phyloP scores from a whole-genome alignment of 2,329 filamentous ascomycete genomes.

The Colletotrichum sp. region DNA sequence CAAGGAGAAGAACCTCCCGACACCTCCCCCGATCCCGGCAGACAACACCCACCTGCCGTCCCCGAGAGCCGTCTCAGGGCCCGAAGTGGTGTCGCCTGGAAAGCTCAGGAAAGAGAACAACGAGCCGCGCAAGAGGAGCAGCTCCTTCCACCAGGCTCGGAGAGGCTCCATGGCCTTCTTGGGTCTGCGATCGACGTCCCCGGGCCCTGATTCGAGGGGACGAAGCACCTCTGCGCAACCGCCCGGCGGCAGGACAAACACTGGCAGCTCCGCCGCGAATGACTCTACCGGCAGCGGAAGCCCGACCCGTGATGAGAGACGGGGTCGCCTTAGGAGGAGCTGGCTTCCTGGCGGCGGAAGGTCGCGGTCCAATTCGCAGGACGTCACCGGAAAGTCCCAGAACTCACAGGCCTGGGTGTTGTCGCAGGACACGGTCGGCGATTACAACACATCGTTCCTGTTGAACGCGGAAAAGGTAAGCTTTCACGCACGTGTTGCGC shows the following conservation, averaged over 20 bases:
- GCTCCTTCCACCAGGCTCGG: slow-evolving; percentile 32
- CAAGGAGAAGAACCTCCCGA: slow-evolving; percentile 12
- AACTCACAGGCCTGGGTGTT: slow-evolving; percentile 58
- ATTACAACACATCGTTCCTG: slow-evolving; percentile 61
- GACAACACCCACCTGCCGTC: neutral
- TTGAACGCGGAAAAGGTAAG: slow-evolving; percentile 60
- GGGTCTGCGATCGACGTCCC: slow-evolving; percentile 32
- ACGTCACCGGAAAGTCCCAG: slow-evolving; percentile 26
- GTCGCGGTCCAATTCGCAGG: slow-evolving; percentile 56
- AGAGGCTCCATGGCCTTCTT: slow-evolving; percentile 24
- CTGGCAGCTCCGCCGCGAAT: slow-evolving; percentile 28
- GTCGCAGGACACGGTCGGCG: slow-evolving; percentile 52
- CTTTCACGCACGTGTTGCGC: slow-evolving; percentile 7
- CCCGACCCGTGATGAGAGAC: slow-evolving; percentile 39
- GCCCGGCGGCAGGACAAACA: slow-evolving; percentile 25
- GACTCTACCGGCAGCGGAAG: slow-evolving; percentile 46
- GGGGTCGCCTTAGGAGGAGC: slow-evolving; percentile 54
- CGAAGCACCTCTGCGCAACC: slow-evolving; percentile 56
- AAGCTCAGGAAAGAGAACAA: slow-evolving; percentile 37
- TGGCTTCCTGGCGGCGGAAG: slow-evolving; percentile 56
- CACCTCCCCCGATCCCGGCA: neutral
- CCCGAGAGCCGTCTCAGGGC: neutral
- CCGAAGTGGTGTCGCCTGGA: neutral
- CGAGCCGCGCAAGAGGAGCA: slow-evolving; percentile 34
- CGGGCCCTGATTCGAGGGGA: slow-evolving; percentile 42